Conservation (phyloP, 208 protist species). For the Leishmania aethiopica region DNA sequence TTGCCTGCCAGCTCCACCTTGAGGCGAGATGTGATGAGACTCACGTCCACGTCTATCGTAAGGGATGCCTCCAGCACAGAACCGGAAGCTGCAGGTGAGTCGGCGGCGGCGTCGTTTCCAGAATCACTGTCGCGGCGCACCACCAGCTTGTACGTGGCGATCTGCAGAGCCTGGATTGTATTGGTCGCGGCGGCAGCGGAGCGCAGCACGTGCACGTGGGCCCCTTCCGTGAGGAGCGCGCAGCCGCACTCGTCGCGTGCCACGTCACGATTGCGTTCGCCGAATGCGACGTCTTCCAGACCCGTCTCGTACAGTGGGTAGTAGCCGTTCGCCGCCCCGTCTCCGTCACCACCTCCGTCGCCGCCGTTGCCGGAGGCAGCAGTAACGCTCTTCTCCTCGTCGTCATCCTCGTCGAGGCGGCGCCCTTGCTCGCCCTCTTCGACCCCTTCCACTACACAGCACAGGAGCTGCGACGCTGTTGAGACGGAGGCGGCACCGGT, state of each 20-base stretch:
- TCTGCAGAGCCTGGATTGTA: neutral
- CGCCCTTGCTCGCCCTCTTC: neutral
- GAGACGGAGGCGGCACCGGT: neutral
- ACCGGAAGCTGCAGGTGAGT: neutral
- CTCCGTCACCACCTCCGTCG: neutral
- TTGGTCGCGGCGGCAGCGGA: neutral
- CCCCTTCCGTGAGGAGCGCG: conserved; percentile 5
- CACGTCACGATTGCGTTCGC: neutral
- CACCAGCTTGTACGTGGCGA: conserved; percentile 1
- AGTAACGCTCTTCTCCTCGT: neutral
- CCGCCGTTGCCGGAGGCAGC: neutral
- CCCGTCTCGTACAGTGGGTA: conserved; percentile 6
- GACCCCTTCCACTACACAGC: conserved; percentile 14
- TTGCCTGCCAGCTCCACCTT: conserved; percentile 12
- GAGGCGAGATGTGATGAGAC: conserved; percentile 4
- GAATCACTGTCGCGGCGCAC: neutral
- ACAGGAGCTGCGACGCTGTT: conserved; percentile 7
- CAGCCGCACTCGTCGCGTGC: neutral
- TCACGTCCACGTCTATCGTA: conserved; percentile 7
- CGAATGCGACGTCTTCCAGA: neutral
- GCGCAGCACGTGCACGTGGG: neutral
- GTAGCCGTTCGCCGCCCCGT: neutral
- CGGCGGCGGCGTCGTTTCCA: neutral
- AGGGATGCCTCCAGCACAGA: neutral
- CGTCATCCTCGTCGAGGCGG: neutral